Conservation (phyloP, 2,329 filamentous ascomycete genomes). For the Microascus cirrosus region DNA sequence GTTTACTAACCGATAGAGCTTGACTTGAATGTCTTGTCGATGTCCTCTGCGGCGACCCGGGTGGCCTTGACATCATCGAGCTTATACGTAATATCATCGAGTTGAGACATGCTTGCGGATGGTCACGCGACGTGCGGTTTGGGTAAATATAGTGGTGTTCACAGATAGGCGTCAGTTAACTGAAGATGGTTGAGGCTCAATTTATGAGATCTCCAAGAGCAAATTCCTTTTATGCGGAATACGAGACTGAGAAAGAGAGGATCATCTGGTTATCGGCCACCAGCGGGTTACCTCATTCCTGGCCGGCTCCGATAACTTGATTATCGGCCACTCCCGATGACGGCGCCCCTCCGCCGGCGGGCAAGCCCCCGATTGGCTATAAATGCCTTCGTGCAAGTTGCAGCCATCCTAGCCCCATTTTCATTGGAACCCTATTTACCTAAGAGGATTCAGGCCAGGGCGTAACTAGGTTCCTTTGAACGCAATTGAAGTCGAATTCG, state of each 20-base stretch:
- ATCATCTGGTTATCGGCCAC: neutral
- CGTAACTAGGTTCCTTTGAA: neutral
- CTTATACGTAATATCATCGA: constrained; percentile 31
- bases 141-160: neutral
- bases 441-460: neutral
- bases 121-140: neutral
- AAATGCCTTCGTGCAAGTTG: neutral
- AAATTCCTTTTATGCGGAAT: neutral
- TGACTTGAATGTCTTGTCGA: constrained; percentile 51
- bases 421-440: neutral
- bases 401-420: neutral
- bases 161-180: neutral
- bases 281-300: neutral
- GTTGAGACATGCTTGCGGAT: constrained; percentile 1
- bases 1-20: constrained; percentile 44
- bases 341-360: neutral
- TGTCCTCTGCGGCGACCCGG: constrained; percentile 37
- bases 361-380: neutral
- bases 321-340: neutral
- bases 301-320: neutral
- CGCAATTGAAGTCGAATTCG: neutral
- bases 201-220: neutral
- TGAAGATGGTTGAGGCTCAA: neutral
- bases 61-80: constrained; percentile 42
- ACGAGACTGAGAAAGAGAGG: neutral